A percentile compares a stretch with the other conserved stretches of the same genome.
Evolutionary conservation across 1,139 yeast genomes (phyloP).

Genomic region (Geotrichum fermentans): DNA sequence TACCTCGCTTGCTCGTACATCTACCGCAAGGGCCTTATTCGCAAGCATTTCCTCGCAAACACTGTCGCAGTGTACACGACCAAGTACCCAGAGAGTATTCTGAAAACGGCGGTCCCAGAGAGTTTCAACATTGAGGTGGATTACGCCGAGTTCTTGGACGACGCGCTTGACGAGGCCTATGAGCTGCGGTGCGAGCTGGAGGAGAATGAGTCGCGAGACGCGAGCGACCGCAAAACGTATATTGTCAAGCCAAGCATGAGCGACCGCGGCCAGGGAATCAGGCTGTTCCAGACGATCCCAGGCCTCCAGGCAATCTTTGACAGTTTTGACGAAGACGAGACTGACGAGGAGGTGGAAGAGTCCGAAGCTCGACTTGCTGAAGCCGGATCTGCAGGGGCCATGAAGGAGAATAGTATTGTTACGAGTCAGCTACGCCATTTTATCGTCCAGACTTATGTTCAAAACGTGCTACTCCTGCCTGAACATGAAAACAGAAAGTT

Average conservation of each 20-base stretch:
- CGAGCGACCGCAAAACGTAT: constrained; percentile 50
- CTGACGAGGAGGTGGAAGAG: constrained; percentile 52
- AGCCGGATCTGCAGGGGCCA: constrained; percentile 23
- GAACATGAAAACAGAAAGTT: constrained; percentile 68
- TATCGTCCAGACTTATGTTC: constrained; percentile 75
- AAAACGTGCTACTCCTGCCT: constrained; percentile 59
- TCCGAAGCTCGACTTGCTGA: constrained; percentile 43
- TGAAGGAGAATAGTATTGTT: constrained; percentile 43
- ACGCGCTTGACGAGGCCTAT: constrained; percentile 84
- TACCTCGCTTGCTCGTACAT: constrained; percentile 78
- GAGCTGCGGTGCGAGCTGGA: constrained; percentile 79
- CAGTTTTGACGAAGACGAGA: constrained; percentile 68
- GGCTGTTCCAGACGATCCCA: constrained; percentile 69
- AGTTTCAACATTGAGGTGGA: constrained; percentile 83
- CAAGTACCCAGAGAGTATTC: constrained; percentile 65
- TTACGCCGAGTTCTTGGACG: constrained; percentile 93
- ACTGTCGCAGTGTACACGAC: constrained; percentile 68
- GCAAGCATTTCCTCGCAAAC: constrained; percentile 83
- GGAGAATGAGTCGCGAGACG: constrained; percentile 38
- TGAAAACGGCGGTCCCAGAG: constrained; percentile 62
- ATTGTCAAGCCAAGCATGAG: constrained; percentile 95
- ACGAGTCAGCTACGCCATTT: constrained; percentile 88
- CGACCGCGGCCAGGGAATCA: constrained; percentile 92
- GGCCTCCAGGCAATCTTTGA: constrained; percentile 81
- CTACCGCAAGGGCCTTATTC: constrained; percentile 73